phyloP scores from a whole-genome alignment of 805 yeast species.

The Sugiyamaella qingdaonensis region DNA sequence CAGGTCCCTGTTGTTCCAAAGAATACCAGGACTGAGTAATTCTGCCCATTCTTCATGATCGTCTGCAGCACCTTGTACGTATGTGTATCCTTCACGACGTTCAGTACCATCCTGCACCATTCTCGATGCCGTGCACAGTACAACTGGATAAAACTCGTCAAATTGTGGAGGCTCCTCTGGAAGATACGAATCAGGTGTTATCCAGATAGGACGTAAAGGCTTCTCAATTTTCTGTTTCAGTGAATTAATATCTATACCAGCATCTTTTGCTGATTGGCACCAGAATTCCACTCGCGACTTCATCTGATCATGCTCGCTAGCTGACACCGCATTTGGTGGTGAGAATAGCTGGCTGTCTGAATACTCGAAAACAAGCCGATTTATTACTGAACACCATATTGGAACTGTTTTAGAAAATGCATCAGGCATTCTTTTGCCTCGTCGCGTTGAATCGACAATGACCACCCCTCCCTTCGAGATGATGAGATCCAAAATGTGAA shows the following conservation, averaged over 20 bases:
- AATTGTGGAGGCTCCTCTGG: conserved; percentile 36
- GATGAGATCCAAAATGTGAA: conserved; percentile 54
- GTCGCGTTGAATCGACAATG: conserved; percentile 77
- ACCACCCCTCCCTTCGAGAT: conserved; percentile 30
- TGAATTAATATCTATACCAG: conserved; percentile 39
- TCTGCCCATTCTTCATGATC: conserved; percentile 86
- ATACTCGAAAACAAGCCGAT: conserved; percentile 46
- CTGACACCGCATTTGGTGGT: conserved; percentile 53
- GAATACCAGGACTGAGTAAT: conserved; percentile 46
- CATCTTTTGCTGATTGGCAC: conserved; percentile 40
- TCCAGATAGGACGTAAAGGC: conserved; percentile 66
- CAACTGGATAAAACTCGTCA: conserved; percentile 40
- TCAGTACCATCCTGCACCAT: conserved; percentile 57
- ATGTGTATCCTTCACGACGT: conserved; percentile 46
- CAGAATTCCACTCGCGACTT: conserved; percentile 44
- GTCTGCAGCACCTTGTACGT: conserved; percentile 93
- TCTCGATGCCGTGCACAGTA: conserved; percentile 60
- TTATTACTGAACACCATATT: conserved; percentile 84
- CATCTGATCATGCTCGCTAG: conserved; percentile 55
- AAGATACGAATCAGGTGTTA: conserved; percentile 48
- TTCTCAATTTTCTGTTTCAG: conserved; percentile 38
- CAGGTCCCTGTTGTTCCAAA: conserved; percentile 46
- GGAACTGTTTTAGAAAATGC: conserved; percentile 84
- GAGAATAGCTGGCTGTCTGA: conserved; percentile 36
- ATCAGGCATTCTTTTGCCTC: conserved; percentile 84